These are phyloP conservation scores for Vaccinium macrocarpon DNA, from an alignment of 148 eudicot genomes.

Conservation along the genomic window DNA sequence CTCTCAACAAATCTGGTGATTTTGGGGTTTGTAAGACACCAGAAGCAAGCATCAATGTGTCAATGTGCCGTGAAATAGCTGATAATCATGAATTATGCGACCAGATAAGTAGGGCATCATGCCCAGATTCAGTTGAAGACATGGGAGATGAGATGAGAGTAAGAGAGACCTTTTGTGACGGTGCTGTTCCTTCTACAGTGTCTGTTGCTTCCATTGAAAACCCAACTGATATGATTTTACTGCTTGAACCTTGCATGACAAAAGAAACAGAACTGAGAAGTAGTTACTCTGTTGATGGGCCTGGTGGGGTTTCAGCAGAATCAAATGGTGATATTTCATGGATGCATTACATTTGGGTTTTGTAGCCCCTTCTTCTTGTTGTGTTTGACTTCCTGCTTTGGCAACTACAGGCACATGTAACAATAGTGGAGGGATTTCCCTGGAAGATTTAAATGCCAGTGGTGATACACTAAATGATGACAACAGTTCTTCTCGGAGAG, in stretches of 20 bases:
- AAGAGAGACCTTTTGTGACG: background rate
- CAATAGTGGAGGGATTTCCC: constrained; percentile 2
- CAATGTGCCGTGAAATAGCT: constrained; percentile 9
- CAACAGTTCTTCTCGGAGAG: constrained; percentile 6
- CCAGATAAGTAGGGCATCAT: background rate
- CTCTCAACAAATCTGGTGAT: constrained; percentile 34
- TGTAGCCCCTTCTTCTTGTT: background rate
- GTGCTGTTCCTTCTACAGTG: background rate
- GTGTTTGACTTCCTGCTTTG: background rate
- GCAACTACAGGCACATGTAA: constrained; percentile 19
- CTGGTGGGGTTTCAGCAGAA: constrained; percentile 22
- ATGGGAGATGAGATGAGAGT: constrained; percentile 11
- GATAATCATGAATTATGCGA: constrained; percentile 19
- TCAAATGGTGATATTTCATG: constrained; percentile 29
- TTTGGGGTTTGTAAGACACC: constrained; percentile 27
- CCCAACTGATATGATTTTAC: constrained; percentile 9
- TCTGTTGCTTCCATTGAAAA: constrained; percentile 8
- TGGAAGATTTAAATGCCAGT: constrained; percentile 1
- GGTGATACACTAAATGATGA: constrained; percentile 16
- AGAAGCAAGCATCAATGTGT: constrained; percentile 25
- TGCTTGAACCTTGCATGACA: constrained; percentile 20
- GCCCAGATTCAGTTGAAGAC: constrained; percentile 10
- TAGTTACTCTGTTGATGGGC: constrained; percentile 8
- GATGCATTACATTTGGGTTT: background rate
- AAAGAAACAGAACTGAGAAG: constrained; percentile 24